Evolutionary conservation across 2,329 filamentous ascomycete species (phyloP), one percentile per base, ranked within the genome.

Genomic region (Nannizziopsis barbatae): DNA sequence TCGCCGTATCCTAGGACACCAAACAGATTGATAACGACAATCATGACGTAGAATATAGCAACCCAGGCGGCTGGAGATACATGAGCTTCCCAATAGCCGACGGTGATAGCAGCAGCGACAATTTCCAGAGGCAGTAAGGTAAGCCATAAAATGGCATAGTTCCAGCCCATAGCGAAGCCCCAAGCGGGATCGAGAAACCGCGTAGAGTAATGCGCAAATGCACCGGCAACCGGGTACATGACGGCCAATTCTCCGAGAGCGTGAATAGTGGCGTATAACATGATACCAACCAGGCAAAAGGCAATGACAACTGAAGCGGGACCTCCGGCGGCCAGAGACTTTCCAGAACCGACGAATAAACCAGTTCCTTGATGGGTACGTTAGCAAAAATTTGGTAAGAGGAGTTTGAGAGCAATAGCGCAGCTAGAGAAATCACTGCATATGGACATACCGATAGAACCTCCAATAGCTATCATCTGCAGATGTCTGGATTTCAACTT

Each of bases 101-200:
- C 81, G 0, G 87, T 93, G 17, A 94, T 79, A 2, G 86, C 84
- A 1, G 87, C 88, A 1, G 87, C 85, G 53, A 94, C 86, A 49
- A 95, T 83, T 64, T 95, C 88, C 33, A 94, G 72, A 0, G 88
- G 88, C 30, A 95, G 67, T 0, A 89, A 80, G 32, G 87, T 76
- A 1, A 94, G 75, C 89, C 89, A 95, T 67, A 93, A 85, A 56
- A 95, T 65, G 3, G 85, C 86, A 64, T 95, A 93, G 60, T 93
- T 94, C 87, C 87, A 94, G 12, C 87, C 88, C 85, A 95, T 93
- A 41, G 87, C 86, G 61, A 94, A 94, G 0, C 88, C 88, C 87
- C 87, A 95, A 0, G 89, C 89, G 1, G 89, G 90, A 60, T 95
- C 88, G 14, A 96, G 67, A 60, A 96, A 95, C 14, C 90, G 80